Evolutionary conservation across 2,329 filamentous ascomycete genomes (phyloP), one percentile per base, ranked within the genome.

Genomic region (Fusarium nurragi): DNA sequence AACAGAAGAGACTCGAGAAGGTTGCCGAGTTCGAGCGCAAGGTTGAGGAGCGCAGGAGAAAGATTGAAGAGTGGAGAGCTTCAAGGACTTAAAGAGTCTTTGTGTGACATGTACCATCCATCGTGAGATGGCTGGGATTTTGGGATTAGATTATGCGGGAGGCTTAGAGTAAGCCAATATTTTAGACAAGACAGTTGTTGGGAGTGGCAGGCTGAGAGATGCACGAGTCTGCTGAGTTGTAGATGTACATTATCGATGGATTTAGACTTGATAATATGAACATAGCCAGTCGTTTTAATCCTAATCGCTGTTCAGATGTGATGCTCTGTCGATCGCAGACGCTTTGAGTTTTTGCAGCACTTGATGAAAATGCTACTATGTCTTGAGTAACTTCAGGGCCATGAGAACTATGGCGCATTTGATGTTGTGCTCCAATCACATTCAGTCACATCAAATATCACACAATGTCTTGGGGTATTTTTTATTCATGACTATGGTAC

Each of bases 11-110:
- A 18, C 72, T 81, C 30, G 83, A 84, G 61, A 84, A 87, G 78
- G 83, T 86, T 44, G 84, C 79, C 38, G 86, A 84, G 74, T 84
- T 88, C 69, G 87, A 89, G 80, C 79, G 80, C 65, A 84, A 84
- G 75, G 73, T 88, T 21, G 80, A 82, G 69, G 84, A 83, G 76
- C 78, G 81, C 65, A 78, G 78, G 64, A 77, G 76, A 70, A 79
- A 81, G 73, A 73, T 86, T 64, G 75, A 80, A 72, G 78, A 79
- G 61, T 83, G 83, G 81, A 75, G 78, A 45, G 68, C 77, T 45
- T 78, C 78, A 32, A 72, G 75, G 44, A 41, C 40, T 23, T 54
- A 40, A 30, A 18, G 14, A 28, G 16, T 10, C 25, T 34, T 9
- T 51, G 38, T 51, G 45, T 26, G 48, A 51, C n/a, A 34, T 34